Evolutionary conservation across 1,284 basidiomycete genomes (phyloP).

Genomic region (Hymenochaete sp.): DNA sequence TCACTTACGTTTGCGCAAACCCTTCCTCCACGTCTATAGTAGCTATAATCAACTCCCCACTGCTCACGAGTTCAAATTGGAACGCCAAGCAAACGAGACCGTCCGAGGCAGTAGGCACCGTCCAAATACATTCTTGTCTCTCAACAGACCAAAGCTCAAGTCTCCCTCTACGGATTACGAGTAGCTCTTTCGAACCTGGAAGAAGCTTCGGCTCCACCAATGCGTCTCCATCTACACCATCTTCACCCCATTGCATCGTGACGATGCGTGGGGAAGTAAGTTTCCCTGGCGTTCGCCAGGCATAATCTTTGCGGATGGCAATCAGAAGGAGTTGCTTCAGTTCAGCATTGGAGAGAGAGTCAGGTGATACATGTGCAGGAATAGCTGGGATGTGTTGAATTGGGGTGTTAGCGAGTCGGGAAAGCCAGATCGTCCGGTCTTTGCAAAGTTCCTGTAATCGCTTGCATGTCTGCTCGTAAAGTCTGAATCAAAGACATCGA

Average conservation of each 20-base stretch:
- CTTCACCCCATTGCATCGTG: too few relatives aligned
- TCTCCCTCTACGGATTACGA: conserved; percentile 4
- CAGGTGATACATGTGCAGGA: not conserved
- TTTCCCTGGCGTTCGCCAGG: not conserved
- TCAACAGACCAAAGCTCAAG: conserved; percentile 7
- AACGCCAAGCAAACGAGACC: not conserved
- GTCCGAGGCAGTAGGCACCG: not conserved
- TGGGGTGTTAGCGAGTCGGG: not conserved
- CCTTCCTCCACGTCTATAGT: conserved; percentile 1
- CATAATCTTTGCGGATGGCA: not conserved
- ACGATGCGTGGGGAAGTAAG: not conserved
- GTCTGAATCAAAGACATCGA: not conserved
- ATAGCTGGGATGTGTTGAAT: conserved; percentile 2
- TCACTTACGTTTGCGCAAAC: too few relatives aligned
- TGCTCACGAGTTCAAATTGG: conserved; percentile 3
- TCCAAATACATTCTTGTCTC: conserved; percentile 3
- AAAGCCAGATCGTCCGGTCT: not conserved
- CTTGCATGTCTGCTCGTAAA: conserved; percentile 1
- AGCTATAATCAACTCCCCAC: not conserved
- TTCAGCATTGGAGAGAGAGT: not conserved
- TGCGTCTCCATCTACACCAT: too few relatives aligned
- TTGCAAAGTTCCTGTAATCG: conserved; percentile 1
- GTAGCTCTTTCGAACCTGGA: conserved; percentile 4
- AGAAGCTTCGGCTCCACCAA: conserved; percentile 8
- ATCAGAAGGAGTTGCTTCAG: not conserved